phyloP scores from a whole-genome alignment of 139 green algal species.

The Pycnococcus provasolii region DNA sequence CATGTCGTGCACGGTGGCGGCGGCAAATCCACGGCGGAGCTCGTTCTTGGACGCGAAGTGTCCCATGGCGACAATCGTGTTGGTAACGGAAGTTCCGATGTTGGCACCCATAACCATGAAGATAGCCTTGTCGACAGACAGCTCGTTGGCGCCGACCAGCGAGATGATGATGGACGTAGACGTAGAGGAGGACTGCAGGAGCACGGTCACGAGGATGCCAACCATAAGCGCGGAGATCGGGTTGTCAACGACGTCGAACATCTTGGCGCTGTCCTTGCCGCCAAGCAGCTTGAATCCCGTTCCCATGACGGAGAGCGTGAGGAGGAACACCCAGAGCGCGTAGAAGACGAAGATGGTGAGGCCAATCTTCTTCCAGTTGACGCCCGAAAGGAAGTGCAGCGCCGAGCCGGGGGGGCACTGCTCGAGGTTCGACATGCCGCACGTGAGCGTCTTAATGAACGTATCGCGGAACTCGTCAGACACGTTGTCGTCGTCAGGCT shows the following conservation, averaged over 20 bases:
- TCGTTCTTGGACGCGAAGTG: constrained; percentile 4
- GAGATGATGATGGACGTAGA: constrained; percentile 14
- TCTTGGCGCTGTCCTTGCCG: constrained; percentile 5
- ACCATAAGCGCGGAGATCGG: constrained; percentile 12
- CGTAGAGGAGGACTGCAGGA: constrained; percentile 12
- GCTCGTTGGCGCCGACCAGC: constrained; percentile 9
- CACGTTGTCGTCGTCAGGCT: no score
- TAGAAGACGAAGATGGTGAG: constrained; percentile 4
- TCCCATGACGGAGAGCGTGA: constrained; percentile 2
- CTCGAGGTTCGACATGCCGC: no score
- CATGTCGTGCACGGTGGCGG: constrained; percentile 9
- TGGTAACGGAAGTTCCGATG: constrained; percentile 9
- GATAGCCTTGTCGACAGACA: background rate
- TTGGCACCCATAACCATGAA: constrained; percentile 16
- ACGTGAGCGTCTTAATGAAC: no score
- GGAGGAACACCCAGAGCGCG: constrained; percentile 7
- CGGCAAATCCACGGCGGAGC: constrained; percentile 7
- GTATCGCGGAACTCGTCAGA: no score
- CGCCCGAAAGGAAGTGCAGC: background rate
- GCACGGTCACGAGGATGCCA: constrained; percentile 12
- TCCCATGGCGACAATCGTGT: constrained; percentile 12
- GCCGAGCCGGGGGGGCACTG: no score
- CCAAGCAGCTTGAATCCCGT: constrained; percentile 16
- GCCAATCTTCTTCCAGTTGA: constrained; percentile 8
- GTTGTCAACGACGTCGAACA: constrained; percentile 17